phyloP scores from a whole-genome alignment of 345 rosid genomes.

The Mercurialis annua region DNA sequence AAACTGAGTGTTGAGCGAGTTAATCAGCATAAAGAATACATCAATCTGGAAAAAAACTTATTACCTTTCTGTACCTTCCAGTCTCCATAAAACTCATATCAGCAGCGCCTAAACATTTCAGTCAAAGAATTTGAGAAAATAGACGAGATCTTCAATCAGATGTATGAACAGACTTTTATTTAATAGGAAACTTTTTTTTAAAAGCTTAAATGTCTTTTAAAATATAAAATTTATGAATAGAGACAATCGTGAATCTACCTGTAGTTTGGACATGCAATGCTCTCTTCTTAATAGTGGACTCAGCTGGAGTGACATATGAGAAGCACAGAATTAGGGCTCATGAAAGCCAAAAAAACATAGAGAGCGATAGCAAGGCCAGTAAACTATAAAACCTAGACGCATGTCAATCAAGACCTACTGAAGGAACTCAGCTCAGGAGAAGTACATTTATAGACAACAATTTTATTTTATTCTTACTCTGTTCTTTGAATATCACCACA shows the following conservation, averaged over 20 bases:
- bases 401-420: conserved; percentile 7
- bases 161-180: not conserved
- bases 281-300: conserved; percentile 25
- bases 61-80: conserved; percentile 41
- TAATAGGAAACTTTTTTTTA: too few relatives aligned
- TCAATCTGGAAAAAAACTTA: conserved; percentile 6
- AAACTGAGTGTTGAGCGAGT: not conserved
- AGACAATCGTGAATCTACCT: conserved; percentile 25
- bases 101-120: conserved; percentile 28
- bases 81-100: conserved; percentile 26
- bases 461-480: too few relatives aligned
- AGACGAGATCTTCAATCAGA: not conserved
- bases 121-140: not conserved
- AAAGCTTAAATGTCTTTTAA: not conserved
- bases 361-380: not conserved
- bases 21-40: conserved; percentile 1
- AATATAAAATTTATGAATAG: too few relatives aligned
- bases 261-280: conserved; percentile 23
- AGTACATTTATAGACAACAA: not conserved
- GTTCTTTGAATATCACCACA: too few relatives aligned
- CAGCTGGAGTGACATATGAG: conserved; percentile 28
- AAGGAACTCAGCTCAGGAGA: not conserved
- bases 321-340: conserved; percentile 5
- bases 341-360: not conserved
- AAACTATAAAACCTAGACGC: not conserved